phyloP scores from a whole-genome alignment of 345 rosid species.

The Eucalyptus marginata region DNA sequence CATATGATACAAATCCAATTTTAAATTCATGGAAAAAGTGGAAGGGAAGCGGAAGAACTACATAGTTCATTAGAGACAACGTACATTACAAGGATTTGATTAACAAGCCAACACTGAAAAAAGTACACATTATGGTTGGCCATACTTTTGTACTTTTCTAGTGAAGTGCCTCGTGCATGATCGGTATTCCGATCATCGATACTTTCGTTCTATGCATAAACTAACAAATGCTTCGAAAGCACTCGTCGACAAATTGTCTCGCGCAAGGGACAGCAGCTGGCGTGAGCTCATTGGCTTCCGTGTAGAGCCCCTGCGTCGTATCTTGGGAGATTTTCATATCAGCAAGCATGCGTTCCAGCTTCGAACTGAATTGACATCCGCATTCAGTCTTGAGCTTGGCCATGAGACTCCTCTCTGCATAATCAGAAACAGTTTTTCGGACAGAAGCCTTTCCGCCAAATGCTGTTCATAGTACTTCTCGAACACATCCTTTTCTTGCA shows the following conservation, averaged over 20 bases:
- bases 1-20: not conserved
- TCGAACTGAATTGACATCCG: slow-evolving; percentile 87
- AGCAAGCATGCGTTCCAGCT: too few relatives aligned
- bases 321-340: too few relatives aligned
- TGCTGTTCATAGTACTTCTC: slow-evolving; percentile 97
- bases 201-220: not conserved
- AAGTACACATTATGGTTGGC: not conserved
- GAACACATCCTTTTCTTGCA: slow-evolving; percentile 89
- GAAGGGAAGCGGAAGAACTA: not conserved
- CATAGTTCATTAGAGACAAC: not conserved
- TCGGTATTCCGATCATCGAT: not conserved
- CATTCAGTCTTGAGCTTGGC: slow-evolving; percentile 96
- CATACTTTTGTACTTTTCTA: not conserved
- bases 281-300: slow-evolving; percentile 13
- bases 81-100: not conserved
- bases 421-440: slow-evolving; percentile 82
- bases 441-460: slow-evolving; percentile 85
- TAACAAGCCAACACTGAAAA: not conserved
- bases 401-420: slow-evolving; percentile 87
- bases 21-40: not conserved
- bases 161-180: not conserved
- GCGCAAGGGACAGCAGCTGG: not conserved
- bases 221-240: not conserved
- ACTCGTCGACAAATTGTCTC: not conserved
- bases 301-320: slow-evolving; percentile 54